A percentile compares a stretch with the other conserved stretches of the same genome.
Conservation (phyloP, 2,329 filamentous ascomycete genomes). For the Hypomyces perniciosus region DNA sequence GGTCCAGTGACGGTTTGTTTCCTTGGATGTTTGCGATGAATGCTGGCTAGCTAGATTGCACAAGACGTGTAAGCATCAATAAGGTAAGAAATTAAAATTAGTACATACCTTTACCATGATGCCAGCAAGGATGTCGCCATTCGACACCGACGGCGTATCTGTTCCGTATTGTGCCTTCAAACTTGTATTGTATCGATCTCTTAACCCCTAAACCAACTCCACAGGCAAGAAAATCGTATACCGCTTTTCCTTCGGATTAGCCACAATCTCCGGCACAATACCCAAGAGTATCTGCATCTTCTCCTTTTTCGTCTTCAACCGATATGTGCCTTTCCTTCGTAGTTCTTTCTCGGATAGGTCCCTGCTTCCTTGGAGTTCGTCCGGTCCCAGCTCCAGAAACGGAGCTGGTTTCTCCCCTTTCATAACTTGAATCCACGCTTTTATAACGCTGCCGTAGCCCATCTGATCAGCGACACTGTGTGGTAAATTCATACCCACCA, state of each 20-base stretch:
- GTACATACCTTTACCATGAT: constrained; percentile 10
- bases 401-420: constrained; percentile 12
- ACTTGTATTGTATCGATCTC: constrained; percentile 7
- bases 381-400: constrained; percentile 11
- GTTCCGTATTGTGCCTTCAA: constrained; percentile 5
- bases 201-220: constrained; percentile 1
- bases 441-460: constrained; percentile 16
- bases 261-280: constrained; percentile 10
- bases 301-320: constrained; percentile 4
- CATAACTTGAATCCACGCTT: constrained; percentile 16
- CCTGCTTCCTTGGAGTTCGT: constrained; percentile 9
- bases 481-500: constrained; percentile 16
- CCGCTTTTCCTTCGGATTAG: constrained; percentile 7
- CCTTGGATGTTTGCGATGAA: constrained; percentile 13
- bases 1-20: constrained; percentile 8
- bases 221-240: constrained; percentile 6
- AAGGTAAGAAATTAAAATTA: background rate
- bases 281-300: constrained; percentile 3
- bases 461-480: constrained; percentile 19
- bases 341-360: constrained; percentile 11
- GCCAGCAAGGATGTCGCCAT: constrained; percentile 12
- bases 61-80: background rate
- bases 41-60: constrained; percentile 6
- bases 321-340: constrained; percentile 6
- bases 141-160: constrained; percentile 1